Base-by-base conservation (phyloP, 768 basidiomycete genomes). In the Xerocomellus intermedius region DNA sequence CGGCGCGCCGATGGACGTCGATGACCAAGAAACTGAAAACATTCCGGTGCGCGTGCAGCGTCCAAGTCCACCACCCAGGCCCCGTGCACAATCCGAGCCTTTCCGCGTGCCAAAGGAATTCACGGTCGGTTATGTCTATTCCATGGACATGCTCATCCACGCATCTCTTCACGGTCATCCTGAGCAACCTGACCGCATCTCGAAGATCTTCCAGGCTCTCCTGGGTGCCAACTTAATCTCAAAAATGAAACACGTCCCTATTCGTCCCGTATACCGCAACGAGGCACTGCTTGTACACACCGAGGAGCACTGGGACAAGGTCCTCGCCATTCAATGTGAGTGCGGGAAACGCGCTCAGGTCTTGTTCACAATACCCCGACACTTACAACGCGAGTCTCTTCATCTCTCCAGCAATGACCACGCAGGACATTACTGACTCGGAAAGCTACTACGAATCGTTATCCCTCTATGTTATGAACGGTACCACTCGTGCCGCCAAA, bases 271-370 rank as follows among this genome's bases (percentile, higher is more conserved):
- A 13, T 77, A 79, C 41, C 83, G 81, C 56, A 80, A 87, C 30
- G 95, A 98, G 73, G 90, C 85, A 13, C 72, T 92, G 53, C 83
- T 98, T 22, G 94, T 98, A 5, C 97, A 99, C 71, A 87, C 85
- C 43, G 85, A 89, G 63, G 89, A 89, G 47, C 90, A 93, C 59
- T 98, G 95, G 94, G 83, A 94, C 59, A 91, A 91, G 72, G 87
- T 98, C 21, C 76, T 88, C 54, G 85, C 83, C 22, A 86, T 94
- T 24, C 85, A 86, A 72, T 78, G 94, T 95, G 71, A 75, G 89
- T 79, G 28, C 55, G 26, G 22, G 50, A 36, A 54, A 49, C 33
- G 30, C 41, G 33, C 33, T 35, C 30, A 26, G 38, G 44, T 24
- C 6, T 32, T 33, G 36, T 43, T 43, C 38, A 12, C 32, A 33